phyloP scores from a whole-genome alignment of 352 stramenopile species.

The Saprolegnia parasitica region DNA sequence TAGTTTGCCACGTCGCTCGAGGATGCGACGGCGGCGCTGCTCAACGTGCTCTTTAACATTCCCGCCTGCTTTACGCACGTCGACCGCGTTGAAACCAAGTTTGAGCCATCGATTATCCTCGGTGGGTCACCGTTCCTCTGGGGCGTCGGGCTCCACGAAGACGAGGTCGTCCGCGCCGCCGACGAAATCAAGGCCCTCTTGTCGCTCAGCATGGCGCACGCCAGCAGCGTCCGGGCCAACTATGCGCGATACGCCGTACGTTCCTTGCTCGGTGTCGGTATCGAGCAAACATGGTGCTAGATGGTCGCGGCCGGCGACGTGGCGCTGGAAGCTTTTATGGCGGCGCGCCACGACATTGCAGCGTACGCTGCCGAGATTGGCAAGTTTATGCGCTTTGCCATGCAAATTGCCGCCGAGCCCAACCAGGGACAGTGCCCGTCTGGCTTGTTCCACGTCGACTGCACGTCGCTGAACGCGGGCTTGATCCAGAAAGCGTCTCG shows the following conservation, averaged over 20 bases:
- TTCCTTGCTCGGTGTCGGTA: background rate
- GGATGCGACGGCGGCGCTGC: constrained; percentile 48
- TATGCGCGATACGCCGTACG: constrained; percentile 35
- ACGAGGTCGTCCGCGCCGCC: constrained; percentile 48
- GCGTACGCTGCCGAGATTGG: constrained; percentile 10
- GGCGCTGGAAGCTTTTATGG: constrained; percentile 14
- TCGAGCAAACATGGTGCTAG: background rate
- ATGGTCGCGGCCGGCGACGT: constrained; percentile 21
- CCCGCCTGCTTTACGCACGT: constrained; percentile 61
- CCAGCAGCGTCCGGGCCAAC: constrained; percentile 38
- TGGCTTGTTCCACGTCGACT: constrained; percentile 29
- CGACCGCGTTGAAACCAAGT: constrained; percentile 60
- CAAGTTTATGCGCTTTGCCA: constrained; percentile 20
- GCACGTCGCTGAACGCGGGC: constrained; percentile 39
- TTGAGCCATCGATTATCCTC: constrained; percentile 39
- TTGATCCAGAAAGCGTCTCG: constrained; percentile 39
- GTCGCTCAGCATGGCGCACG: constrained; percentile 43
- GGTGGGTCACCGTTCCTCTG: constrained; percentile 50
- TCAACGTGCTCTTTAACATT: constrained; percentile 69
- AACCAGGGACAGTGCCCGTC: background rate
- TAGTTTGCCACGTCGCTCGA: constrained; percentile 51
- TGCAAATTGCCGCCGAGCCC: constrained; percentile 14
- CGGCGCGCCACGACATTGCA: constrained; percentile 20
- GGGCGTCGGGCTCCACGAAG: constrained; percentile 60
- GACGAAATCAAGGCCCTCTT: constrained; percentile 61